These are phyloP conservation scores for Claviceps sp. DNA, from an alignment of 2,329 filamentous ascomycete species.

Conservation along the genomic window DNA sequence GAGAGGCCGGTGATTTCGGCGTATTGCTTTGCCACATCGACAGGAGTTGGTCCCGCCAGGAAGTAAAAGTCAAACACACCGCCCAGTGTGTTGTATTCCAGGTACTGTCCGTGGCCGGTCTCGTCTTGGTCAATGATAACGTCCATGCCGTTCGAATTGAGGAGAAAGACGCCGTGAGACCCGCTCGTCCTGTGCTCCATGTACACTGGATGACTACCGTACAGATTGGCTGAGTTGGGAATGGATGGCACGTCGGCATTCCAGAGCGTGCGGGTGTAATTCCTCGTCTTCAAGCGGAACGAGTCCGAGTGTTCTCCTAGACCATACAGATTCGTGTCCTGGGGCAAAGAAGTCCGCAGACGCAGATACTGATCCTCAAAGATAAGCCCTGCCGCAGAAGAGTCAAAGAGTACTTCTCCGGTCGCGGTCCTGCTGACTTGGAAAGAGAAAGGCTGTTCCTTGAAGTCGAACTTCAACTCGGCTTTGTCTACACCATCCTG, in stretches of 20 bases:
- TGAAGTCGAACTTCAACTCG: slow-evolving; percentile 29
- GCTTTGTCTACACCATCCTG: slow-evolving; percentile 11
- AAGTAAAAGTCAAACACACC: slow-evolving; percentile 65
- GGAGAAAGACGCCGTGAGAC: slow-evolving; percentile 52
- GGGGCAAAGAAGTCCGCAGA: slow-evolving; percentile 52
- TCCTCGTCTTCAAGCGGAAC: slow-evolving; percentile 48
- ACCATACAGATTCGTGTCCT: slow-evolving; percentile 57
- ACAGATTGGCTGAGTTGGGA: slow-evolving; percentile 51
- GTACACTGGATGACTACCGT: slow-evolving; percentile 64
- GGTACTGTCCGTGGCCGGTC: slow-evolving; percentile 41
- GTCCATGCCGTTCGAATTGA: slow-evolving; percentile 68
- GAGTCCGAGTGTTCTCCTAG: slow-evolving; percentile 61
- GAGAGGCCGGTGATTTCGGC: slow-evolving; percentile 41
- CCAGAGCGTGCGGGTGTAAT: slow-evolving; percentile 59
- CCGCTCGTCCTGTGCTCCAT: slow-evolving; percentile 51
- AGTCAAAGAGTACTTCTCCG: slow-evolving; percentile 47
- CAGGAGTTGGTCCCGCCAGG: slow-evolving; percentile 42
- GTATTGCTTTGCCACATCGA: slow-evolving; percentile 46
- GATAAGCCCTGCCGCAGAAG: slow-evolving; percentile 46
- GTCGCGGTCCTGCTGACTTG: slow-evolving; percentile 27
- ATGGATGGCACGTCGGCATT: slow-evolving; percentile 50
- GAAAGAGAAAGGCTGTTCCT: slow-evolving; percentile 47
- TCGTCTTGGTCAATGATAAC: slow-evolving; percentile 55
- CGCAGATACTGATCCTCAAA: slow-evolving; percentile 65
- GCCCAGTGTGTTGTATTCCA: slow-evolving; percentile 69